phyloP scores from a whole-genome alignment of 2,329 filamentous ascomycete species.

The Fusarium tupiense region DNA sequence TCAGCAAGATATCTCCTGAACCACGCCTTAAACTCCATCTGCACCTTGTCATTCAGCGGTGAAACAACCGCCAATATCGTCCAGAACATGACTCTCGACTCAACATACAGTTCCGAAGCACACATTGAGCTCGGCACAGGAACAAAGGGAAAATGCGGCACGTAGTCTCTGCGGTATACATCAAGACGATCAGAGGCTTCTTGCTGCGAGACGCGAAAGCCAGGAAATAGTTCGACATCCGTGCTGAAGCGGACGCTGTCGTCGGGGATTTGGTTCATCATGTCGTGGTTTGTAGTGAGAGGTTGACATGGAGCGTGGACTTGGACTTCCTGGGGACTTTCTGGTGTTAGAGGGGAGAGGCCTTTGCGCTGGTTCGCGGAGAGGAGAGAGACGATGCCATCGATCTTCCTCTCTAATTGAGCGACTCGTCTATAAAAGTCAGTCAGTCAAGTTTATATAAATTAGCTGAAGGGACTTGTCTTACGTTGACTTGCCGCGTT shows the following conservation, averaged over 20 bases:
- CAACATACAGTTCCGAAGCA: slow-evolving; percentile 46
- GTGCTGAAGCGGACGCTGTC: neutral
- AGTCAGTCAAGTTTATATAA: neutral
- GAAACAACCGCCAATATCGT: slow-evolving; percentile 48
- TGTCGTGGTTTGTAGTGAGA: neutral
- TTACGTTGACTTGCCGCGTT: slow-evolving; percentile 51
- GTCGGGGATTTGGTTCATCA: neutral
- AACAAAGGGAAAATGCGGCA: slow-evolving; percentile 53
- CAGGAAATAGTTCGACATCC: slow-evolving; percentile 47
- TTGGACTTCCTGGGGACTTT: slow-evolving; percentile 32
- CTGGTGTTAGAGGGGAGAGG: slow-evolving; percentile 38
- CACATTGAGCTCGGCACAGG: slow-evolving; percentile 38
- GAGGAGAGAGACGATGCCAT: slow-evolving; percentile 52
- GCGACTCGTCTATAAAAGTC: slow-evolving; percentile 46
- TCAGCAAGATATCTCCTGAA: slow-evolving; percentile 51
- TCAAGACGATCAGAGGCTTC: slow-evolving; percentile 48
- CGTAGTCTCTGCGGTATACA: slow-evolving; percentile 47
- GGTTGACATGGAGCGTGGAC: neutral
- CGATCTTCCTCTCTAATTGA: slow-evolving; percentile 52
- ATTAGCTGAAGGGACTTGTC: neutral
- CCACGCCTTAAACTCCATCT: slow-evolving; percentile 49
- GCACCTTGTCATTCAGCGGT: slow-evolving; percentile 46
- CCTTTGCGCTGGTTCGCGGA: slow-evolving; percentile 44
- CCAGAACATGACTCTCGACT: slow-evolving; percentile 51
- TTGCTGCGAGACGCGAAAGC: slow-evolving; percentile 46